Percentiles rank a stretch among this genome's conserved stretches.
These are phyloP conservation scores for Umbelopsis sp. DNA, from an alignment of 192 early-diverging fungal species.

Conservation along the genomic window DNA sequence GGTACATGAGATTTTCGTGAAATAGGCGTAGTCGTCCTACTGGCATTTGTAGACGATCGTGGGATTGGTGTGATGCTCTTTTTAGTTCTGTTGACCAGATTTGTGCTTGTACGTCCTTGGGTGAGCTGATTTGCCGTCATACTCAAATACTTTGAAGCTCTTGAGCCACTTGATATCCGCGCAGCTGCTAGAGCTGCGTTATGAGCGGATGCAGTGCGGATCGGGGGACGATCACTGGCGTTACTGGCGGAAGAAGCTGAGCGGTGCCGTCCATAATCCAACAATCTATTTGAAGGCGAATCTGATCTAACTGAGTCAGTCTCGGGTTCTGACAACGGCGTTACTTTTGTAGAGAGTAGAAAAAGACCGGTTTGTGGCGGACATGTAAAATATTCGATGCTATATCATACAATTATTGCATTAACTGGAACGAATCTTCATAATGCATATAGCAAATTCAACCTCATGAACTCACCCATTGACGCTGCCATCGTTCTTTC, in stretches of 20 bases:
- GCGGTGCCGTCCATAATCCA: neutral
- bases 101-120: slow-evolving; percentile 22
- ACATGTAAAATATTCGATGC: slow-evolving; percentile 72
- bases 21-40: slow-evolving; percentile 1
- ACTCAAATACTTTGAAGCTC: slow-evolving; percentile 59
- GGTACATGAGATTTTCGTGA: slow-evolving; percentile 7
- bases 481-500: slow-evolving; percentile 80
- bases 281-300: slow-evolving; percentile 11
- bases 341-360: slow-evolving; percentile 62
- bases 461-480: slow-evolving; percentile 49
- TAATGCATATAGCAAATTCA: no score
- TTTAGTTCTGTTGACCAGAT: slow-evolving; percentile 15
- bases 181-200: slow-evolving; percentile 24
- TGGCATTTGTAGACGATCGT: slow-evolving; percentile 1
- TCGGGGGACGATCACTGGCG: slow-evolving; percentile 7
- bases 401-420: slow-evolving; percentile 17
- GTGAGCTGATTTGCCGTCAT: slow-evolving; percentile 57
- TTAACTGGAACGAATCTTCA: no score
- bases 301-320: slow-evolving; percentile 29
- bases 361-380: slow-evolving; percentile 71
- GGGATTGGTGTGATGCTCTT: neutral
- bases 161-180: slow-evolving; percentile 53
- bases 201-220: slow-evolving; percentile 15
- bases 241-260: slow-evolving; percentile 15
- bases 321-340: slow-evolving; percentile 18